Evolutionary conservation across 2,329 filamentous ascomycete genomes (phyloP).

Genomic region (Ceratocystis colombiana): DNA sequence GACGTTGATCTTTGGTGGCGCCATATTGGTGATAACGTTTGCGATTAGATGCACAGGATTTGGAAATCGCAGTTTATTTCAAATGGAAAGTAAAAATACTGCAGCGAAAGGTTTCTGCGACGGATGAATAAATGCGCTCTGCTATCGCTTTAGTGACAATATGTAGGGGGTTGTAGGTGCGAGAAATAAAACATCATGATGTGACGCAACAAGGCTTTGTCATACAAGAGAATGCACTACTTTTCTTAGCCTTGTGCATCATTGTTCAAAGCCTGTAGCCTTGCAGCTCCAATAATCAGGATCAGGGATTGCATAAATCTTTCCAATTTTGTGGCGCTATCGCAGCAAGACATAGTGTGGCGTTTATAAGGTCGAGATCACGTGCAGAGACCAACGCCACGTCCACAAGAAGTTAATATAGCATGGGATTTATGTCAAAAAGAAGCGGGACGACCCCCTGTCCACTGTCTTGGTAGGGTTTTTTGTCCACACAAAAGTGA

Average conservation of each 20-base stretch:
- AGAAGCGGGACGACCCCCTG: constrained; percentile 22
- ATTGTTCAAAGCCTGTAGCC: background rate
- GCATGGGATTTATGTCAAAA: constrained; percentile 17
- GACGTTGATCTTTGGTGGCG: constrained; percentile 57
- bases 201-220: constrained; percentile 3
- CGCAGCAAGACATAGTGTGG: background rate
- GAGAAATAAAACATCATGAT: background rate
- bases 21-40: constrained; percentile 37
- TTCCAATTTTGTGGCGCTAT: too few relatives aligned
- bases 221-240: background rate
- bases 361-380: constrained; percentile 14
- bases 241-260: constrained; percentile 1
- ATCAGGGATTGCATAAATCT: too few relatives aligned
- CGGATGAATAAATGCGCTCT: too few relatives aligned
- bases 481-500: constrained; percentile 39
- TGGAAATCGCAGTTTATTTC: background rate
- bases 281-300: background rate
- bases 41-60: background rate
- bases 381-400: constrained; percentile 23
- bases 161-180: background rate
- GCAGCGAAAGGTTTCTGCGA: too few relatives aligned
- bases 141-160: too few relatives aligned
- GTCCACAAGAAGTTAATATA: constrained; percentile 24
- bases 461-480: constrained; percentile 34
- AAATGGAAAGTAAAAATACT: background rate